Evolutionary conservation across 2,329 filamentous ascomycete genomes (phyloP).

Genomic region (Beauveria bassiana): DNA sequence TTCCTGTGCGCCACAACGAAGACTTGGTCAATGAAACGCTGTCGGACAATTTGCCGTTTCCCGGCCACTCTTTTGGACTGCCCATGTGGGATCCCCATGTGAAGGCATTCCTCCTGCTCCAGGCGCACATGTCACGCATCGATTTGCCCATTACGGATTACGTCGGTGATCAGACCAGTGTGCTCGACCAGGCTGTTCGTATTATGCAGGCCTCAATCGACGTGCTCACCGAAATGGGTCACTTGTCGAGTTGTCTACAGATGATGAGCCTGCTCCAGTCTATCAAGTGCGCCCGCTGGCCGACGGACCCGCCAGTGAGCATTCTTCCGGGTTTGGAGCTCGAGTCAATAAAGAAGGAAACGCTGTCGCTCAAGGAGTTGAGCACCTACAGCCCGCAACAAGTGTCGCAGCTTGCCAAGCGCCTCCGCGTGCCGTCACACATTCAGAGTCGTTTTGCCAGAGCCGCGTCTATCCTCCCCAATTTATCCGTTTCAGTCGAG

Average conservation of each 20-base stretch:
- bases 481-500: slow-evolving; percentile 54
- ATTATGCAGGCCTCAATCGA: slow-evolving; percentile 95
- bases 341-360: slow-evolving; percentile 32
- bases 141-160: slow-evolving; percentile 94
- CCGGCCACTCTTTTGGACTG: slow-evolving; percentile 54
- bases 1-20: slow-evolving; percentile 96
- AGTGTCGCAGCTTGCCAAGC: slow-evolving; percentile 37
- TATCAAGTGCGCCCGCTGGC: slow-evolving; percentile 91
- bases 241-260: slow-evolving; percentile 65
- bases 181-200: slow-evolving; percentile 93
- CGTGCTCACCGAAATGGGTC: slow-evolving; percentile 82
- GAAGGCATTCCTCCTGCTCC: slow-evolving; percentile 87
- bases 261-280: slow-evolving; percentile 85
- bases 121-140: slow-evolving; percentile 90
- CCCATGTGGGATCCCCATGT: slow-evolving; percentile 99
- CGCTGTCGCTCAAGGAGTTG: slow-evolving; percentile 35
- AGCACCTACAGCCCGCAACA: slow-evolving; percentile 25
- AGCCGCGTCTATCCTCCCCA: slow-evolving; percentile 59
- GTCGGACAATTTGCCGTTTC: slow-evolving; percentile 67
- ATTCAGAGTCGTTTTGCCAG: slow-evolving; percentile 45
- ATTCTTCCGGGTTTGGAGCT: slow-evolving; percentile 67
- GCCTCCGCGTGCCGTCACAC: slow-evolving; percentile 40
- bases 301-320: slow-evolving; percentile 67
- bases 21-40: slow-evolving; percentile 93
- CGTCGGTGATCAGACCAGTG: slow-evolving; percentile 82